A percentile compares a stretch with the other conserved stretches of the same genome.
These are phyloP conservation scores for Amaranthus tricolor DNA, from an alignment of 179 eudicot genomes.

Conservation along the genomic window DNA sequence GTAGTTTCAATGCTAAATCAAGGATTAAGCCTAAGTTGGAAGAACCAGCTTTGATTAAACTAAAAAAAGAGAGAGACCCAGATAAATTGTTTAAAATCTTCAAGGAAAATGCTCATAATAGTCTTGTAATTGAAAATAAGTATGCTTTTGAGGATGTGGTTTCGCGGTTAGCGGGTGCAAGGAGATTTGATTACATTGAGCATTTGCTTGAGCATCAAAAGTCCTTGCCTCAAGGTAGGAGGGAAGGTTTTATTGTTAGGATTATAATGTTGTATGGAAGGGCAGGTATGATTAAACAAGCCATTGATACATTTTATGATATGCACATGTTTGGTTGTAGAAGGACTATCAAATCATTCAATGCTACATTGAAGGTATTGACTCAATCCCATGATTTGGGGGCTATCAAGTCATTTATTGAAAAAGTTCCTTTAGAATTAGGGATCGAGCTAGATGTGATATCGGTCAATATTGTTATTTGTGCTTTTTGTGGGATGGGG, in stretches of 20 bases:
- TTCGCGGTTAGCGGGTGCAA: slow-evolving; percentile 66
- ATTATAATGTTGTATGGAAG: slow-evolving; percentile 81
- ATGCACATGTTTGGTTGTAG: slow-evolving; percentile 71
- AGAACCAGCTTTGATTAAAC: slow-evolving; percentile 58
- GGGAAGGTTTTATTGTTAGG: slow-evolving; percentile 76
- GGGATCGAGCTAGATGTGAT: slow-evolving; percentile 55
- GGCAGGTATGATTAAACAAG: slow-evolving; percentile 70
- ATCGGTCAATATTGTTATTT: slow-evolving; percentile 63
- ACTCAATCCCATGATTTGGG: slow-evolving; percentile 44
- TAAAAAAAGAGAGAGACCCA: slow-evolving; percentile 73
- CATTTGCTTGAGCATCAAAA: slow-evolving; percentile 74
- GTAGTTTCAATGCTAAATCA: not conserved
- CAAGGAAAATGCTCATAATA: slow-evolving; percentile 58
- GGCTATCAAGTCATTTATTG: slow-evolving; percentile 43
- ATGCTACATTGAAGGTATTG: slow-evolving; percentile 74
- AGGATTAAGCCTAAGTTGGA: slow-evolving; percentile 28
- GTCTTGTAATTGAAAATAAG: slow-evolving; percentile 55
- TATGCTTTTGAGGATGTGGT: slow-evolving; percentile 79
- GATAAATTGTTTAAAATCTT: slow-evolving; percentile 62
- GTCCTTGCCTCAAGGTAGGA: slow-evolving; percentile 65
- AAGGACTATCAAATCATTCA: slow-evolving; percentile 66
- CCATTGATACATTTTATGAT: slow-evolving; percentile 58
- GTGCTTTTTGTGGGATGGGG: slow-evolving; percentile 63
- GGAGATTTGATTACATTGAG: slow-evolving; percentile 62
- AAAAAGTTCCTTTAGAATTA: slow-evolving; percentile 41